Evolutionary conservation across 2,329 filamentous ascomycete genomes (phyloP), one percentile per base, ranked within the genome.

Genomic region (Fusarium sacchari): DNA sequence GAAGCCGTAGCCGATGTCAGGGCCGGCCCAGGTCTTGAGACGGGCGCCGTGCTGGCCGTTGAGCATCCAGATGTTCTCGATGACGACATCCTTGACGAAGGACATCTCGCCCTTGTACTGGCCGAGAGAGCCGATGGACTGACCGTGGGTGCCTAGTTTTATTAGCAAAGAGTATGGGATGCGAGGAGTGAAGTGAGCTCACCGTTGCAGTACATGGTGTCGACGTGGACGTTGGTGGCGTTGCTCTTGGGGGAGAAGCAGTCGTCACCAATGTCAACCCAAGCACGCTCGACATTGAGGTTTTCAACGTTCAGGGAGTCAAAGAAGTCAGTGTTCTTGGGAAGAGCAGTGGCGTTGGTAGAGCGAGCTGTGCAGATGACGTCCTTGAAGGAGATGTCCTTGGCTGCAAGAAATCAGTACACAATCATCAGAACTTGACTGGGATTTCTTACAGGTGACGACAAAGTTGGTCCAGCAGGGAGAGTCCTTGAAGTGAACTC

Each of bases 191-290:
- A 7, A 28, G 10, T 2, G 24, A 43, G 3, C 64, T 47, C 63
- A 74, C 75, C 75, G 10, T 77, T 77, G 53, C 75, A 77, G 67
- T 76, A 76, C 73, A 76, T 76, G 44, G 71, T 73, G 42, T 76
- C 63, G 20, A 77, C 75, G 13, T 77, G 63, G 24, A 77, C 37
- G 22, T 77, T 67, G 1, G 73, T 70, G 15, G 71, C 75, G 22
- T 77, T 77, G 65, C 73, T 77, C 60, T 77, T 77, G 20, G 75
- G 75, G 7, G 75, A 77, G 67, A 77, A 77, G 55, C 75, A 77
- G 17, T 77, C 75, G 11, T 77, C 75, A 4, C 73, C 75, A 50
- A 77, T 77, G 26, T 77, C 67, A 28, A 77, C 75, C 75, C 75
- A 77, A 1, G 75, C 37, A 30, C 75, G 67, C 58, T 77, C 75